Base-by-base conservation (phyloP, 148 eudicot species). In the Selenicereus undatus region DNA sequence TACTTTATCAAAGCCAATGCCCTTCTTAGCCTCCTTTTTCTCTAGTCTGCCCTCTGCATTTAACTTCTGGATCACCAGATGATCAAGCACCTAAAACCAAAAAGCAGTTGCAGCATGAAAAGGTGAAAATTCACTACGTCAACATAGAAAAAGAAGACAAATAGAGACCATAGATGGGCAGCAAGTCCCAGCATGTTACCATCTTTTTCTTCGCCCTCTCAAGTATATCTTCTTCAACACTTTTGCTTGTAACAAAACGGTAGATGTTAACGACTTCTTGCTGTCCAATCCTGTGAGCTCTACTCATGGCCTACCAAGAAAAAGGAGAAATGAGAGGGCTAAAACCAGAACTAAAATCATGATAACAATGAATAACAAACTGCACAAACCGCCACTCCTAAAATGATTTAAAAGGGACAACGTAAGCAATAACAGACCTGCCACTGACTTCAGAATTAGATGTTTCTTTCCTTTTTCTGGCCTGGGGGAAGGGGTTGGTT, bases 211-310 rank as follows among this genome's bases (percentile, higher is more conserved):
- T 97, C 32, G 99, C 99, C 77, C 99, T 91, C 80, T 97, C 99
- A 89, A 97, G 86, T 62, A 97, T 97, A 88, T 97, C 99, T 86
- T 97, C 99, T 91, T 97, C 99, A 71, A 97, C 98, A 78, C 99
- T 97, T 85, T 94, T 97, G 85, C 99, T 92, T 42, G 99, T 97
- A 79, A 97, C 99, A 87, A 97, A 97, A 71, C 99, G 90, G 78
- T 97, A 97, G 74, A 97, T 97, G 83, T 97, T 97, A 80, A 97
- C 99, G 75, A 94, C 99, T n/a, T 97, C 99, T 84, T 94, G 99
- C 89, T 96, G 99, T 77, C 99, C 99, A 80, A 97, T 97, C 86
- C 99, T 91, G 87, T 97, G 99, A 81, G 99, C 99, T 88, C 99
- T 91, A 86, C 98, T 96, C 99, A 96, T 94, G 70, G 99, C 99